Evolutionary conservation across 2,329 filamentous ascomycete genomes (phyloP).

Genomic region (Chrysoporthe puriensis): DNA sequence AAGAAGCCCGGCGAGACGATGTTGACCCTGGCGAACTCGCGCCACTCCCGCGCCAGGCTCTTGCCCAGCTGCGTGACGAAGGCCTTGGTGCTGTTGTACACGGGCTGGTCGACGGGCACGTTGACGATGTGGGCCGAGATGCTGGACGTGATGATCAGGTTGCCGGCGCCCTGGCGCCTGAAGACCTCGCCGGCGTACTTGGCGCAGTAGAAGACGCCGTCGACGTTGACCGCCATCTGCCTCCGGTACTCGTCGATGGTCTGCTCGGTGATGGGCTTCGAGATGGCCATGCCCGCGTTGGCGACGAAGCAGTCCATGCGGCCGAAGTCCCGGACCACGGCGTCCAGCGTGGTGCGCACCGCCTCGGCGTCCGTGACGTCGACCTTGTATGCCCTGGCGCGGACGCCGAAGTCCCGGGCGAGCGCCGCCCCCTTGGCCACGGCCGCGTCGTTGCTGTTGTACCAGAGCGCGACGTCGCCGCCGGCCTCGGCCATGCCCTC

Average conservation of each 20-base stretch:
- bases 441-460: slow-evolving; percentile 37
- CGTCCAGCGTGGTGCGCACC: slow-evolving; percentile 39
- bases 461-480: slow-evolving; percentile 46
- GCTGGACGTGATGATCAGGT: slow-evolving; percentile 56
- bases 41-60: slow-evolving; percentile 55
- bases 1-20: slow-evolving; percentile 45
- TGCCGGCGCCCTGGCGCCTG: slow-evolving; percentile 47
- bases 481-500: slow-evolving; percentile 52
- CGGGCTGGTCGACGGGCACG: slow-evolving; percentile 54
- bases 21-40: slow-evolving; percentile 28
- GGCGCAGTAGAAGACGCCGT: slow-evolving; percentile 50
- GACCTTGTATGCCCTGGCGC: slow-evolving; percentile 47
- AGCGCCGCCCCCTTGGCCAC: slow-evolving; percentile 42
- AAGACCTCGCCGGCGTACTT: slow-evolving; percentile 50
- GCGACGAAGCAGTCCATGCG: slow-evolving; percentile 48
- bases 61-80: slow-evolving; percentile 60
- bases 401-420: slow-evolving; percentile 43
- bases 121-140: slow-evolving; percentile 57
- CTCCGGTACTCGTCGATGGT: slow-evolving; percentile 54
- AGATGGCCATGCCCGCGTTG: slow-evolving; percentile 54
- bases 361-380: slow-evolving; percentile 47
- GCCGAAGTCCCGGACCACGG: slow-evolving; percentile 45
- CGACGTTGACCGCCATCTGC: slow-evolving; percentile 59
- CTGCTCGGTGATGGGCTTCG: slow-evolving; percentile 58
- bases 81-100: slow-evolving; percentile 61